Base-by-base conservation (phyloP, 1,284 basidiomycete species). In the Rhizopogon hawkerae region DNA sequence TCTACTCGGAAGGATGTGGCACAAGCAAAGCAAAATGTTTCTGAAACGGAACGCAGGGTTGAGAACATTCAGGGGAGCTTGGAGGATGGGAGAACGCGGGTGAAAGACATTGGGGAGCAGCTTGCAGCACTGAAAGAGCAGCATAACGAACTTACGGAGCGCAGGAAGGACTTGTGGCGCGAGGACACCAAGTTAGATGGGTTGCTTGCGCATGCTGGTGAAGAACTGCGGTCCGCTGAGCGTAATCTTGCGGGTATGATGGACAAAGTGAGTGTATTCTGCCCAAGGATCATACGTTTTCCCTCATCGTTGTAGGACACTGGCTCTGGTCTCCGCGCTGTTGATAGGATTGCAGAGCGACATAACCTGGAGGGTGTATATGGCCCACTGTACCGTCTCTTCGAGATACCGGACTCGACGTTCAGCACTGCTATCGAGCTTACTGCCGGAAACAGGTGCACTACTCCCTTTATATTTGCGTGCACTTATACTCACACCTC, bases 401-500 rank as follows among this genome's bases (percentile, higher is more conserved):
- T 98, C 62, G 87, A 92, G 53, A 85, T 97, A 45, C 81, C 86
- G 0, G 94, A 98, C 60, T 69, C 77, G 36, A 90, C 85, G 59
- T 98, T 92, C 74, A 95, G 92, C 66, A 91, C 81, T 1, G 92
- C 96, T 1, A 82, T 97, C 9, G 96, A 99, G 66, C 78, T 92
- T 34, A 97, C 93, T 0, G 96, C 94, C 0, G 93, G 94, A 0
- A 94, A 88, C 63, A 92, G 88, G 92, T 91, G 50, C 51, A 69
- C 5, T 11, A 23, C n/a, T 24, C 8, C 13, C 29, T 38, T 26
- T 46, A n/a, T 11, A 35, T 21, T 33, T 24, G 36, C 44, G 37
- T 21, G 47, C 39, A 56, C 18, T 44, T 13, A 6, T 49, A 2
- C 31, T 49, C 46, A 52, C 52, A 36, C 46, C 21, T n/a, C 51